Conservation (phyloP, 441 rosid genomes). For the Corymbia citriodora region DNA sequence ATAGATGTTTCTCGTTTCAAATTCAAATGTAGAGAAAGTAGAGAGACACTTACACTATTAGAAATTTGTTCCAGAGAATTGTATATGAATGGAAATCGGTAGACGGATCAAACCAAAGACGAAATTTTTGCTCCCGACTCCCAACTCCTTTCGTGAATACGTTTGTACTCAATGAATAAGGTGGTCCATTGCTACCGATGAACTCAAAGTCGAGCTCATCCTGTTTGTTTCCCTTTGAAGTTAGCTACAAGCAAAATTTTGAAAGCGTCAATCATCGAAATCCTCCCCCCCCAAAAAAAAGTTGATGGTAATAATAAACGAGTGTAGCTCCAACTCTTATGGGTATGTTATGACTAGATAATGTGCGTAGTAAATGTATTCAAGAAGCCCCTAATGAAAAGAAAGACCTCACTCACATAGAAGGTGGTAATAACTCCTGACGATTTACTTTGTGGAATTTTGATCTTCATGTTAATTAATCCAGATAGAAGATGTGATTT, state of each 20-base stretch:
- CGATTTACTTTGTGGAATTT: conserved; percentile 23
- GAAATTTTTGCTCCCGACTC: conserved; percentile 25
- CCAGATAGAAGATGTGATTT: conserved; percentile 24
- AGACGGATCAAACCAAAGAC: conserved; percentile 42
- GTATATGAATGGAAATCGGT: conserved; percentile 28
- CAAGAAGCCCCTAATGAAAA: not conserved
- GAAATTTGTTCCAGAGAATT: conserved; percentile 27
- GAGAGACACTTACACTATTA: conserved; percentile 11
- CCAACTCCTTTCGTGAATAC: conserved; percentile 24
- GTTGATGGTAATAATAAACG: too few relatives aligned
- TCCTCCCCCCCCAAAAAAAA: not conserved
- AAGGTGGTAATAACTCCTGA: conserved; percentile 23
- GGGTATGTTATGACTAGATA: not conserved
- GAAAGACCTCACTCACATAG: conserved; percentile 16
- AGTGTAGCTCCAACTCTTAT: not conserved
- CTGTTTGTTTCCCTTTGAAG: conserved; percentile 9
- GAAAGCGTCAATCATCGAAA: too few relatives aligned
- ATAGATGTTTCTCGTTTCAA: not conserved
- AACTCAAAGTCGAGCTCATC: conserved; percentile 43
- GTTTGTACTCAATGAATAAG: conserved; percentile 28
- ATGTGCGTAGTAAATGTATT: not conserved
- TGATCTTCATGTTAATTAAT: conserved; percentile 27
- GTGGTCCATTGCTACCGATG: conserved; percentile 21
- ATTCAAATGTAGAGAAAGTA: not conserved
- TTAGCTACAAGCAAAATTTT: conserved; percentile 13